phyloP scores from a whole-genome alignment of 805 yeast genomes.

The Barnettozyma sp. region DNA sequence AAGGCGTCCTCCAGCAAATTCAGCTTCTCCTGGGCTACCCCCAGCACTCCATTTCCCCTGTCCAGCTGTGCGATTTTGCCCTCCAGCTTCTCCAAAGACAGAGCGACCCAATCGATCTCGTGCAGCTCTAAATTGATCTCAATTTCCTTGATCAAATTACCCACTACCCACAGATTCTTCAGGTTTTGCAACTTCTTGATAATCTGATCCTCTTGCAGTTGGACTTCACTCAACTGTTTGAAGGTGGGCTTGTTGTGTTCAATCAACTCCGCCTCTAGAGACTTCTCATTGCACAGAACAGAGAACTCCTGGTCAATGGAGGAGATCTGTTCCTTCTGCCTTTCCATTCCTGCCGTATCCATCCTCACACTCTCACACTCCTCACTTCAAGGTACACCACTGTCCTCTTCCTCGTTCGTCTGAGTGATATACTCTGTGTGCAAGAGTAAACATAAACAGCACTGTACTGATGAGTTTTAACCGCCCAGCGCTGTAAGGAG shows the following conservation, averaged over 20 bases:
- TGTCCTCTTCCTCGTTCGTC: no score
- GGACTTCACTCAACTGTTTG: slow-evolving; percentile 16
- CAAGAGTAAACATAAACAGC: no score
- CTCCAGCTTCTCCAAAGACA: slow-evolving; percentile 15
- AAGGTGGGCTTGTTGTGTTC: slow-evolving; percentile 10
- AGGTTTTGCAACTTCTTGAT: slow-evolving; percentile 15
- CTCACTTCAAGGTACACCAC: no score
- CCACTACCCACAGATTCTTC: slow-evolving; percentile 21
- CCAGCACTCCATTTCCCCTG: slow-evolving; percentile 1
- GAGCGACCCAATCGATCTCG: slow-evolving; percentile 22
- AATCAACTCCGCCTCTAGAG: slow-evolving; percentile 10
- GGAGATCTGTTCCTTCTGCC: slow-evolving; percentile 2
- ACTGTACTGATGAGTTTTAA: no score
- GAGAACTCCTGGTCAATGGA: slow-evolving; percentile 8
- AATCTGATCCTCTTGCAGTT: slow-evolving; percentile 16
- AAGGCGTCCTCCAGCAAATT: slow-evolving; percentile 7
- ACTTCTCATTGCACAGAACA: slow-evolving; percentile 7
- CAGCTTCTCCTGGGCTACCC: slow-evolving; percentile 4
- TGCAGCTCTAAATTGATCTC: slow-evolving; percentile 20
- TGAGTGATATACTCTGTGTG: no score
- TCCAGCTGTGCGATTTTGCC: slow-evolving; percentile 11
- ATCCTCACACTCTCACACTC: slow-evolving; percentile 2
- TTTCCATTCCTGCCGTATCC: slow-evolving; percentile 2
- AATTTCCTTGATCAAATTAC: slow-evolving; percentile 20
- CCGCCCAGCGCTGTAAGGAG: no score